Percentiles rank a stretch among this genome's conserved stretches.
phyloP scores from a whole-genome alignment of 1,284 basidiomycete genomes.

The Malassezia psittaci region DNA sequence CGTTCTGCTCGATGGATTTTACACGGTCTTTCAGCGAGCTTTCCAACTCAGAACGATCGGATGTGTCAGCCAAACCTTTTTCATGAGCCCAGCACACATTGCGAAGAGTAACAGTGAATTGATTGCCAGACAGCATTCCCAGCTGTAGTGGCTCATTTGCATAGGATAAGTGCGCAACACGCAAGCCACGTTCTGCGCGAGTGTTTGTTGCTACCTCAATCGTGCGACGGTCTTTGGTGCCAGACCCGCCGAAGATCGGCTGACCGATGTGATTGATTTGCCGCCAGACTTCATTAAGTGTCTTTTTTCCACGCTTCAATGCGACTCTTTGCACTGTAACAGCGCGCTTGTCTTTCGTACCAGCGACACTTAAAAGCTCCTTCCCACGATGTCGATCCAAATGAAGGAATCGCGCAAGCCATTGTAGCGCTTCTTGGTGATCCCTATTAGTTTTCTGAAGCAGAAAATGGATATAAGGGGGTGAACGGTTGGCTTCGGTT shows the following conservation, averaged over 20 bases:
- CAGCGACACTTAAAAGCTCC: constrained; percentile 70
- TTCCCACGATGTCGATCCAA: constrained; percentile 19
- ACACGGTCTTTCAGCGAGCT: constrained; percentile 56
- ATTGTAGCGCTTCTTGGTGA: constrained; percentile 79
- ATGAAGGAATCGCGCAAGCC: constrained; percentile 56
- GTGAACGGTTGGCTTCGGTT: constrained; percentile 49
- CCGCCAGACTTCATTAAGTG: constrained; percentile 69
- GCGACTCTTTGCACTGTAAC: constrained; percentile 89
- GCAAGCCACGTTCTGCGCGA: constrained; percentile 57
- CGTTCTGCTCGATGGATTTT: constrained; percentile 62
- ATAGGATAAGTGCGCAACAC: constrained; percentile 80
- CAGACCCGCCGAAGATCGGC: constrained; percentile 6
- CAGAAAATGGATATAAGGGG: constrained; percentile 86
- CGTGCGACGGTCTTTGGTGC: constrained; percentile 15
- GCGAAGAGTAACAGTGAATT: constrained; percentile 87
- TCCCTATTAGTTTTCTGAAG: constrained; percentile 96
- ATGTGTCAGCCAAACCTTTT: neutral
- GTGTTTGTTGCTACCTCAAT: constrained; percentile 19
- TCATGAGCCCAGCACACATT: constrained; percentile 48
- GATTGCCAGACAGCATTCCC: constrained; percentile 90
- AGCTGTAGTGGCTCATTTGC: constrained; percentile 70
- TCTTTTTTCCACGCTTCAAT: constrained; percentile 66
- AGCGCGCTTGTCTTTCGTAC: constrained; percentile 96
- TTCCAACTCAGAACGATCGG: constrained; percentile 54
- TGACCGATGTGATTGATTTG: constrained; percentile 51